Evolutionary conservation across 441 rosid genomes (phyloP).

Genomic region (Adansonia madagascariensis): DNA sequence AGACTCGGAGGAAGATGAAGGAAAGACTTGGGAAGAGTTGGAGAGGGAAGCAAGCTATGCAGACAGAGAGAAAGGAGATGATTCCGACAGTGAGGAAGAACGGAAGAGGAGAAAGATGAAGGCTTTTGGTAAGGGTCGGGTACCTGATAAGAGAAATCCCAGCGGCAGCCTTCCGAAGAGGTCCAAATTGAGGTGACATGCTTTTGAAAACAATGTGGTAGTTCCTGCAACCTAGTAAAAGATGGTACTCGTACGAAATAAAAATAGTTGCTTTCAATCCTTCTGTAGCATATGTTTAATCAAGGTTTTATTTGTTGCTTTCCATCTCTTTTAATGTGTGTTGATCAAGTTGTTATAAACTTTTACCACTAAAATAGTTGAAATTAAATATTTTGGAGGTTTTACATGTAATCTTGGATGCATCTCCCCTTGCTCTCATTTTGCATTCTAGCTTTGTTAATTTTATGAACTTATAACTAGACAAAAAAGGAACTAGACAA

Average conservation of each 20-base stretch:
- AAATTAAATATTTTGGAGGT: not conserved
- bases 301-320: constrained; percentile 12
- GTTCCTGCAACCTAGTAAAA: constrained; percentile 20
- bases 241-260: not conserved
- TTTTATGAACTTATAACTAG: not conserved
- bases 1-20: constrained; percentile 85
- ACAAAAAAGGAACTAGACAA: not conserved
- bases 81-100: constrained; percentile 90
- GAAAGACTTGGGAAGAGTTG: constrained; percentile 94
- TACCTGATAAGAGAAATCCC: constrained; percentile 45
- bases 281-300: constrained; percentile 13
- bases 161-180: constrained; percentile 51
- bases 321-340: constrained; percentile 12
- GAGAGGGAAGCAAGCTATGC: constrained; percentile 95
- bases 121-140: constrained; percentile 65
- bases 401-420: constrained; percentile 19
- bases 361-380: constrained; percentile 15
- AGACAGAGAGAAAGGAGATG: constrained; percentile 79
- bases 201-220: constrained; percentile 15
- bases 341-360: constrained; percentile 18
- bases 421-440: not conserved
- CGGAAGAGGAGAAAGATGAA: constrained; percentile 85
- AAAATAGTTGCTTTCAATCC: constrained; percentile 14
- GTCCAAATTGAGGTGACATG: constrained; percentile 46
- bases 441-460: not conserved